These are phyloP conservation scores for Alternaria dauci DNA, from an alignment of 2,329 filamentous ascomycete genomes.

Conservation along the genomic window DNA sequence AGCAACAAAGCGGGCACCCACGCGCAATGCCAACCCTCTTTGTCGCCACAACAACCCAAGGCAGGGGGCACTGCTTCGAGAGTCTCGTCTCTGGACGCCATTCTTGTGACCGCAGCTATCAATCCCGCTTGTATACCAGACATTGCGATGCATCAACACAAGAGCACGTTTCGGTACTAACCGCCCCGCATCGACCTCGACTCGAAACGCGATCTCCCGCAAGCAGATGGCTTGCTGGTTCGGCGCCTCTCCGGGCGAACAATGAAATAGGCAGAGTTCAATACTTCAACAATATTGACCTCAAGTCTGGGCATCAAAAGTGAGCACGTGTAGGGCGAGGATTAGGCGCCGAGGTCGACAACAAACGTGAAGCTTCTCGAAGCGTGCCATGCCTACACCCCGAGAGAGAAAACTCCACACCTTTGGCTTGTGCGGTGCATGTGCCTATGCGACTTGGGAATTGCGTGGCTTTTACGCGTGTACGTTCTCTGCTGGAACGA, in stretches of 20 bases:
- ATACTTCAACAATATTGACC: not conserved
- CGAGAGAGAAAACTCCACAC: not conserved
- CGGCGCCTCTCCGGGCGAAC: not conserved
- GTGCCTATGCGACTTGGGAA: not conserved
- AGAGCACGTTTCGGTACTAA: not conserved
- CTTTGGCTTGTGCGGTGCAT: conserved; percentile 7
- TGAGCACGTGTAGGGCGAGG: not conserved
- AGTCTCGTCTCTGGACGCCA: not conserved
- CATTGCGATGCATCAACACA: not conserved
- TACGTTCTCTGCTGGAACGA: conserved; percentile 4
- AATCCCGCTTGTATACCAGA: not conserved
- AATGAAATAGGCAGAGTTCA: not conserved
- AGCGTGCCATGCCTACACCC: not conserved
- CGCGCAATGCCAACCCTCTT: not conserved
- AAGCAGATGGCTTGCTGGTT: not conserved
- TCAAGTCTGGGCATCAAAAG: not conserved
- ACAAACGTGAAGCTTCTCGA: not conserved
- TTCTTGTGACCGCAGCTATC: not conserved
- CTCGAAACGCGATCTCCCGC: not conserved
- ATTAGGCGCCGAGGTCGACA: not conserved
- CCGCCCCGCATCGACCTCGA: not conserved
- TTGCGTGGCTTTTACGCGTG: conserved; percentile 13
- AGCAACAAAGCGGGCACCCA: conserved; percentile 2
- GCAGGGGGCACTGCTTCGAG: not conserved
- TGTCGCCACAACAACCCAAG: conserved; percentile 1